Evolutionary conservation across 83 land plant genomes (phyloP), one percentile per base, ranked within the genome.

Genomic region (Picea abies): DNA sequence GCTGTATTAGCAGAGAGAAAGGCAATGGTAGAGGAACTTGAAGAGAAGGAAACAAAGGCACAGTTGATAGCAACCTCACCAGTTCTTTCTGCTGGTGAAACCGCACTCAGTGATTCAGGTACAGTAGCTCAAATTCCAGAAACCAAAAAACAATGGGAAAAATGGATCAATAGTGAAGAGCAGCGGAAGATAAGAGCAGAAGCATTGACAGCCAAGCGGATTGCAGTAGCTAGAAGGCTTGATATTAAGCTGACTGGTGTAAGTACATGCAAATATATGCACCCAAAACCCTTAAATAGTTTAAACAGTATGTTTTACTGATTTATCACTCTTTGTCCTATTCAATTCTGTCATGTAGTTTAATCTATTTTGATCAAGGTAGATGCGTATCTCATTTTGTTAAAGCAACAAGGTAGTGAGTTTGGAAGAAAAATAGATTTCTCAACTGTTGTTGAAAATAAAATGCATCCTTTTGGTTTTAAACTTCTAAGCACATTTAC

Each of bases 1-100:
- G 82, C 83, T 68, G 99, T 92, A 65, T 85, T 96, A 41, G 92
- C 84, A 73, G 93, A 92, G 82, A 81, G 96, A 72, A 91, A 88
- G 35, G 80, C 83, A 32, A 76, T 87, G 84, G 29, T 76, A 49
- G 78, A 60, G 75, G 82, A 71, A n/a, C 47, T 78, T 82, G 81
- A 85, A 39, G 84, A 85, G 82, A 72, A 72, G 52, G 19, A 73
- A 17, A 23, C n/a, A 44, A 73, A 20, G n/a, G 14, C n/a, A 47
- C 56, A 73, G 58, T 44, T 44, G 3, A 44, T 41, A 47, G 26
- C 15, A 73, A 9, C 47, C 58, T n/a, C 77, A 73, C 58, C 15
- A 22, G 47, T 22, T 73, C 56, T 37, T 3, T 73, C 77, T 39
- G 47, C 49, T 22, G 78, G 17, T 32, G 32, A 70, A 81, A 81